Evolutionary conservation across 306 rosid species (phyloP), one percentile per base, ranked within the genome.

Genomic region (Prunus salicina): DNA sequence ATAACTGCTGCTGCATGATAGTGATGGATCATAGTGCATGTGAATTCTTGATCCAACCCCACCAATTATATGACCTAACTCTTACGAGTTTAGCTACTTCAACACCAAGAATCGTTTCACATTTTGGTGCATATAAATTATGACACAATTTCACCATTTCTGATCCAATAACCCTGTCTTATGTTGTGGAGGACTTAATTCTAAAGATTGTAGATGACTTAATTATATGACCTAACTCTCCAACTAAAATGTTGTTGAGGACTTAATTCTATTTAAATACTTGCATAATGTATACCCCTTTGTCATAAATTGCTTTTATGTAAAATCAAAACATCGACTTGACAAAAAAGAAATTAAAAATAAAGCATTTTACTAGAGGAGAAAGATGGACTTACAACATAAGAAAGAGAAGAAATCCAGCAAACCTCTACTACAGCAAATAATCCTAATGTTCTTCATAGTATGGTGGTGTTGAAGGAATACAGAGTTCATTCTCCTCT

Each of bases 391-490:
- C 78, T 74, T 32, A 78, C 86, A 71, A 61, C 55, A 79, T 72
- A 49, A 71, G 74, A 76, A 57, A 64, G 62, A 74, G 45, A 75
- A 72, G 24, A 38, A 69, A 50, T 64, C 10, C 38, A 27, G 55
- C 56, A 45, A 49, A 49, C 60, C 64, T 52, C 62, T 55, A 45
- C n/a, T 38, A 68, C 38, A 28, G 74, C 69, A 70, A 50, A 58
- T 71, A 73, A 47, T n/a, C 51, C 77, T 84, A 91, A 18, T 86
- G 79, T 73, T 94, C 89, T 76, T 95, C 95, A 57, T 82, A 85
- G 82, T 92, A 95, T 27, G 99, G 90, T 14, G 97, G 96, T 55
- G 97, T 95, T 58, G 99, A 47, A 83, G 86, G 93, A 80, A 95
- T 84, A 76, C 52, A 92, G 64, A 88, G 84, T 32, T 83, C 99